Percentiles rank a stretch among this genome's conserved stretches.
Evolutionary conservation across 2,329 filamentous ascomycete genomes (phyloP).

Genomic region (Exophiala viscosa): DNA sequence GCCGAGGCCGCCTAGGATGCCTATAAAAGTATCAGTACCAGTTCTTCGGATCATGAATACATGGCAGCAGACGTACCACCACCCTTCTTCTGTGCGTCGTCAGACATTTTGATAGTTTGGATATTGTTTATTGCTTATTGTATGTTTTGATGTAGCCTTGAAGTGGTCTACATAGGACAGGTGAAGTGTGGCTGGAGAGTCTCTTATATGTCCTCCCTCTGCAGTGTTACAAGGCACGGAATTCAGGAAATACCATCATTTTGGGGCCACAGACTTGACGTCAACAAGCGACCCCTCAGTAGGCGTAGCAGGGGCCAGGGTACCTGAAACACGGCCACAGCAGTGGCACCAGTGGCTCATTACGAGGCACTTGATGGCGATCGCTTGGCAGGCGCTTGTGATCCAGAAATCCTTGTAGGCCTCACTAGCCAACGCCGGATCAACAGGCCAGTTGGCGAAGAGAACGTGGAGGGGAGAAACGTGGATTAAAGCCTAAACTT

Average conservation of each 20-base stretch:
- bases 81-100: constrained; percentile 20
- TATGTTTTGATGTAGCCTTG: not conserved
- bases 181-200: no score
- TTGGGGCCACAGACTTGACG: constrained; percentile 8
- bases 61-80: constrained; percentile 14
- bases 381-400: not conserved
- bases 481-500: no score
- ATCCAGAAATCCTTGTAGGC: not conserved
- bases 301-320: not conserved
- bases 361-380: not conserved
- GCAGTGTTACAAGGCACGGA: not conserved
- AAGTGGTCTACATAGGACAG: not conserved
- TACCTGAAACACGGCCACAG: constrained; percentile 1
- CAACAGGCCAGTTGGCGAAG: not conserved
- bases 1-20: constrained; percentile 32
- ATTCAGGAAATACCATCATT: not conserved
- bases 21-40: not conserved
- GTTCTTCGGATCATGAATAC: not conserved
- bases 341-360: no score
- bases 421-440: not conserved
- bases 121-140: not conserved
- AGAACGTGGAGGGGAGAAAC: no score
- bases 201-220: no score
- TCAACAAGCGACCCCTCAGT: not conserved
- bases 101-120: constrained; percentile 6